A percentile compares a stretch with the other conserved stretches of the same genome.
These are phyloP conservation scores for Ogataea nakhonphanomensis DNA, from an alignment of 805 yeast genomes.

Conservation along the genomic window DNA sequence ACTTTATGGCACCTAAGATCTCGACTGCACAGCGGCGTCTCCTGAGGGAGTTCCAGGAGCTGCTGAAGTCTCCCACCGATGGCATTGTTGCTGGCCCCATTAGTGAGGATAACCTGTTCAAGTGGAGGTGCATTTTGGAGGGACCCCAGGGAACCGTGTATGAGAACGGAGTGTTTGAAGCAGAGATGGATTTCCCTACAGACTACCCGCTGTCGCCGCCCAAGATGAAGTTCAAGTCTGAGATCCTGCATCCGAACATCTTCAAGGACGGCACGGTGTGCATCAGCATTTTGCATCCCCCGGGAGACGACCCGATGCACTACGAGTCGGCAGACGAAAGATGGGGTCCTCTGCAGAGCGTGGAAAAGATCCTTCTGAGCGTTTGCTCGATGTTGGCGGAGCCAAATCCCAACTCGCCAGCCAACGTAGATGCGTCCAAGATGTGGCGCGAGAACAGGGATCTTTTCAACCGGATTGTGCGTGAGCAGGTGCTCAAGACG, in stretches of 20 bases:
- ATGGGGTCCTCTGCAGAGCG: slow-evolving; percentile 97
- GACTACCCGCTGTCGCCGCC: slow-evolving; percentile 66
- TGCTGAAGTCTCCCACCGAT: slow-evolving; percentile 83
- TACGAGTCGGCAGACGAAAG: slow-evolving; percentile 95
- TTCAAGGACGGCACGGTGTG: slow-evolving; percentile 95
- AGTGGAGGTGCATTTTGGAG: slow-evolving; percentile 51
- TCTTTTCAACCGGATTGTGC: slow-evolving; percentile 63
- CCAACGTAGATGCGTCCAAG: slow-evolving; percentile 76
- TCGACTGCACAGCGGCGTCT: slow-evolving; percentile 75
- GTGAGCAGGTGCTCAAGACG: slow-evolving; percentile 62
- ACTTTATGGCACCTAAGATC: slow-evolving; percentile 24
- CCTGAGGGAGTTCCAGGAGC: slow-evolving; percentile 84
- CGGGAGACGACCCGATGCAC: slow-evolving; percentile 96
- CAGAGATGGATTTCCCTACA: slow-evolving; percentile 43
- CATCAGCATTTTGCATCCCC: slow-evolving; percentile 90
- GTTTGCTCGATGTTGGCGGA: slow-evolving; percentile 96
- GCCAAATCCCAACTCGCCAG: slow-evolving; percentile 95
- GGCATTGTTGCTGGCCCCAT: slow-evolving; percentile 94
- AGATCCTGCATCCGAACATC: slow-evolving; percentile 89
- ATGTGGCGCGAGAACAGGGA: slow-evolving; percentile 85
- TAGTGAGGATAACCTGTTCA: slow-evolving; percentile 48
- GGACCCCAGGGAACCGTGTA: slow-evolving; percentile 58
- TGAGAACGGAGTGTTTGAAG: slow-evolving; percentile 52
- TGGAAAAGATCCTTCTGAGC: slow-evolving; percentile 90
- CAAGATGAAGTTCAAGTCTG: slow-evolving; percentile 60